phyloP scores from a whole-genome alignment of 228 moss, liverwort and hornwort genomes.

The Sphagnum fallax region DNA sequence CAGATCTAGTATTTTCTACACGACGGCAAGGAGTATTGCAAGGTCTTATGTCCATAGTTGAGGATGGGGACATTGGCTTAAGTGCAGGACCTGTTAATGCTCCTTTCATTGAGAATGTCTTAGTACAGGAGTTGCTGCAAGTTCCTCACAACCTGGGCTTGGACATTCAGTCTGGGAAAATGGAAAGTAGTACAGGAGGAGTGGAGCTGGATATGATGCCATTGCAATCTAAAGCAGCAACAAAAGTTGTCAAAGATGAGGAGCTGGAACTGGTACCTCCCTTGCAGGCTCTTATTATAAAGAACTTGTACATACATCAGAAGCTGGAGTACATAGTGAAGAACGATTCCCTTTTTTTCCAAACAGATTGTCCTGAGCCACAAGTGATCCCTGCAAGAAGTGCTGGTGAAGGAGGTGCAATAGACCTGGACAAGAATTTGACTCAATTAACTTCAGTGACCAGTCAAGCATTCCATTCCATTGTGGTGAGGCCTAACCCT shows the following conservation, averaged over 20 bases:
- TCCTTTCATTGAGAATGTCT: constrained; percentile 73
- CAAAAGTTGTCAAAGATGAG: constrained; percentile 35
- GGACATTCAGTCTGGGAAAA: constrained; percentile 10
- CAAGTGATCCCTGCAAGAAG: constrained; percentile 44
- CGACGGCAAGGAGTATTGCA: constrained; percentile 52
- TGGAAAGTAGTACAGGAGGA: constrained; percentile 16
- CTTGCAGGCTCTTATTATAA: constrained; percentile 49
- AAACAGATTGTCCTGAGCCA: constrained; percentile 52
- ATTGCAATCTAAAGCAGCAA: constrained; percentile 17
- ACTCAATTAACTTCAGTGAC: constrained; percentile 16
- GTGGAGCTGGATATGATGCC: constrained; percentile 32
- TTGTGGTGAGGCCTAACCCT: constrained; percentile 73
- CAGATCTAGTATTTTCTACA: constrained; percentile 73
- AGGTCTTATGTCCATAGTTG: constrained; percentile 13
- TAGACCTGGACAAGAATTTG: constrained; percentile 11
- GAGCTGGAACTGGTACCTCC: constrained; percentile 62
- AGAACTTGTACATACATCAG: constrained; percentile 69
- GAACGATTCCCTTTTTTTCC: constrained; percentile 83
- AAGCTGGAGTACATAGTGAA: constrained; percentile 74
- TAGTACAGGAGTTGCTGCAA: constrained; percentile 36
- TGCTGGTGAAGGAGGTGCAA: constrained; percentile 19
- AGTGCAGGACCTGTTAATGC: constrained; percentile 64
- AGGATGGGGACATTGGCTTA: constrained; percentile 17
- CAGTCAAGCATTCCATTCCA: constrained; percentile 46
- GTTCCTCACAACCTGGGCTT: constrained; percentile 20